Evolutionary conservation across 106 monocot genomes (phyloP), one percentile per base, ranked within the genome.

Genomic region (Phalaenopsis aphrodite): DNA sequence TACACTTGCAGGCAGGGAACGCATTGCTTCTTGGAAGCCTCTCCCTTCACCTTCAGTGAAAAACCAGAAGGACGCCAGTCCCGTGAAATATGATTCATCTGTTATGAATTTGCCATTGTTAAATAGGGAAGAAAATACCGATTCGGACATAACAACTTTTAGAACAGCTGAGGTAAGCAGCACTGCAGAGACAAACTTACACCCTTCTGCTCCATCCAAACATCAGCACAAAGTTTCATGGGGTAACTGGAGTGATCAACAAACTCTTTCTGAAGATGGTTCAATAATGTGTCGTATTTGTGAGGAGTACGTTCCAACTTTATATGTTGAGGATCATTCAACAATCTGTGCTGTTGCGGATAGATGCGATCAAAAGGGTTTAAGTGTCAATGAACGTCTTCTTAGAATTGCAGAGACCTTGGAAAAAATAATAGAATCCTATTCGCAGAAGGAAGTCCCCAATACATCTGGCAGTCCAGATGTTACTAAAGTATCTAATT

Each of bases 241-340:
- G 94, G 94, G 94, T 57, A 75, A 93, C 72, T 94, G 99, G 95
- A 83, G 85, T 57, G 99, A 99, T 83, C 94, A 94, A 45, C 92
- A 85, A 56, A 86, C 75, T 81, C 79, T 86, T 77, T 86, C 88
- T 80, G 95, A 95, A 76, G 93, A 95, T 8, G 83, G 85, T 42
- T 87, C 94, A 82, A 99, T 99, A 76, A 99, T 95, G 91, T 99
- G 99, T 79, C 95, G 99, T 68, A 99, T 99, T 78, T 99, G 99
- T 81, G 99, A 99, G 81, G 95, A 99, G 86, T 85, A 95, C 91
- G 99, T 99, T 85, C 91, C 91, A 12, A 99, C 91, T 71, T 84
- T 80, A 37, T 91, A 84, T 79, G 94, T 95, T 67, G 99, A 99
- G 77, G 91, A 90, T 75, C 99, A 99, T 79, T 91, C 88, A 56